Conservation (phyloP, 163 green algal species). For the Chloromonas sp. region DNA sequence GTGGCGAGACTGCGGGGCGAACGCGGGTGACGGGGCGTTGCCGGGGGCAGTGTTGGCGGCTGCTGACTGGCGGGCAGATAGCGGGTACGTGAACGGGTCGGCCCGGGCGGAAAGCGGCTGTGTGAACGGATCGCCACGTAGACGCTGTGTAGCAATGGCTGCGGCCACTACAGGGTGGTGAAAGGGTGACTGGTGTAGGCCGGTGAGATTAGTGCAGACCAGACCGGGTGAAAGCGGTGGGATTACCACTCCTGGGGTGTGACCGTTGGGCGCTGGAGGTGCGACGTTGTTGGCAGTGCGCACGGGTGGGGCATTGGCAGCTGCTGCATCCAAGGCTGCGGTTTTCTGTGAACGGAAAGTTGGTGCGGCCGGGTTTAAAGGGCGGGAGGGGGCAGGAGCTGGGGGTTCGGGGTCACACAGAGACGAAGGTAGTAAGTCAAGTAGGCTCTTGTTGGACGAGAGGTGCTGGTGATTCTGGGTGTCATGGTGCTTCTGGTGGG, state of each 20-base stretch:
- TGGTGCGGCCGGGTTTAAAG: neutral
- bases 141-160: neutral
- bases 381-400: neutral
- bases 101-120: neutral
- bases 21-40: no score
- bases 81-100: no score
- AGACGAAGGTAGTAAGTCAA: no score
- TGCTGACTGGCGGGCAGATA: no score
- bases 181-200: neutral
- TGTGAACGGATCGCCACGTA: neutral
- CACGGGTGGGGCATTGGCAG: no score
- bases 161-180: neutral
- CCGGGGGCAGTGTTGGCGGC: no score
- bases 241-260: neutral
- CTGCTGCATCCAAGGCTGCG: neutral
- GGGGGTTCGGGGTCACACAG: no score
- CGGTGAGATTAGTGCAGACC: neutral
- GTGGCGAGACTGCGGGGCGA: no score
- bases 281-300: neutral
- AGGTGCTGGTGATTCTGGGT: no score
- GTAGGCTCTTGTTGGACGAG: no score
- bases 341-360: neutral
- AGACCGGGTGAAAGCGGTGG: neutral
- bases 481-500: no score
- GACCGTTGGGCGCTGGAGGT: neutral